Conservation (phyloP, 1,139 yeast genomes). For the Pneumocystis oryctolagi region DNA sequence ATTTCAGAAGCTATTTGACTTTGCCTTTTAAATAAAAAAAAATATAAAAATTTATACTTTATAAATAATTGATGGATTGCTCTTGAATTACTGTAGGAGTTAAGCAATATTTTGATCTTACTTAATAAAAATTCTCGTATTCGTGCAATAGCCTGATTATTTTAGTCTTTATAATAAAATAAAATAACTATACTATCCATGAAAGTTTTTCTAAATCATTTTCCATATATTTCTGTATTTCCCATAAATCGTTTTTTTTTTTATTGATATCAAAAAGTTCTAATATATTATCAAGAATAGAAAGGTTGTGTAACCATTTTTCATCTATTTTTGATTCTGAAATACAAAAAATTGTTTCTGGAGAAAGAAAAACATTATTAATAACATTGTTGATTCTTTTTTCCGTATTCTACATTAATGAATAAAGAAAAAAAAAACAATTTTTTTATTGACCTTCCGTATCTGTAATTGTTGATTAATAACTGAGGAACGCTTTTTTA, state of each 20-base stretch:
- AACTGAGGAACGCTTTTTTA: neutral
- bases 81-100: constrained; percentile 43
- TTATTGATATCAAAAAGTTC: constrained; percentile 6
- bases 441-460: neutral
- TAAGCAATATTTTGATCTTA: constrained; percentile 50
- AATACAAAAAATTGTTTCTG: constrained; percentile 16
- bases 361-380: constrained; percentile 17
- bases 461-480: neutral
- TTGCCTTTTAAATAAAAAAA: constrained; percentile 42
- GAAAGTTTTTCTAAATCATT: constrained; percentile 3
- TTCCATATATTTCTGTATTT: constrained; percentile 8
- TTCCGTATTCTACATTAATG: constrained; percentile 13
- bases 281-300: constrained; percentile 12
- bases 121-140: constrained; percentile 53
- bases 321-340: constrained; percentile 11
- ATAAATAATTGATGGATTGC: constrained; percentile 51
- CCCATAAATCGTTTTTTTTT: constrained; percentile 7
- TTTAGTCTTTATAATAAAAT: constrained; percentile 28
- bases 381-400: constrained; percentile 10
- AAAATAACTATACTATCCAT: constrained; percentile 14
- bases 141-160: constrained; percentile 47
- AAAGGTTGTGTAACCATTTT: constrained; percentile 14
- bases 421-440: neutral
- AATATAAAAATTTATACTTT: constrained; percentile 43
- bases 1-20: constrained; percentile 61